Percentiles rank a stretch among this genome's conserved stretches.
Evolutionary conservation across 164 flowering plant genomes (phyloP).

Genomic region (Piper betle): DNA sequence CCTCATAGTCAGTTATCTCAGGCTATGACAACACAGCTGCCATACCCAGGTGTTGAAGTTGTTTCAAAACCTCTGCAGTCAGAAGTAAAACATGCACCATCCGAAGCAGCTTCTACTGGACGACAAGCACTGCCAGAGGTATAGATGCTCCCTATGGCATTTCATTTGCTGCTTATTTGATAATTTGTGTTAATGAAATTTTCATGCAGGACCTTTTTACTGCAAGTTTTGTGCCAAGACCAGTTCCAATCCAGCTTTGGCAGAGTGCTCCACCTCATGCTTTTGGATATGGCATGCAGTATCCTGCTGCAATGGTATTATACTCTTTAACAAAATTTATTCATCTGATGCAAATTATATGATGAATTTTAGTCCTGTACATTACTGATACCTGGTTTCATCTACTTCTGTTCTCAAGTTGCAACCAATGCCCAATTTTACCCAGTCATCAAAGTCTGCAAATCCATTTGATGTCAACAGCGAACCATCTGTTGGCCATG

Average conservation of each 20-base stretch:
- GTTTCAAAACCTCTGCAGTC: constrained; percentile 16
- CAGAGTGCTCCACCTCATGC: constrained; percentile 43
- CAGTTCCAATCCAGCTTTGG: constrained; percentile 46
- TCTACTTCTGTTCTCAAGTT: constrained; percentile 5
- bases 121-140: constrained; percentile 75
- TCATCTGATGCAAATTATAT: background rate
- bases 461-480: constrained; percentile 72
- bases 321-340: background rate
- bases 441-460: constrained; percentile 36
- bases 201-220: constrained; percentile 67
- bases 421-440: constrained; percentile 36
- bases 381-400: background rate
- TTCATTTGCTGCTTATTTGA: background rate
- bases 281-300: constrained; percentile 37
- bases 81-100: constrained; percentile 1
- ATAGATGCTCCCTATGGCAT: constrained; percentile 1
- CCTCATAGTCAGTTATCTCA: constrained; percentile 23
- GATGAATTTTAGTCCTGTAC: background rate
- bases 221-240: constrained; percentile 22
- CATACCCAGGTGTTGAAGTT: constrained; percentile 16
- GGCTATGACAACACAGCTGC: constrained; percentile 13
- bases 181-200: background rate
- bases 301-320: constrained; percentile 44
- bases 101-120: constrained; percentile 36
- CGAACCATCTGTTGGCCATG: constrained; percentile 38